Evolutionary conservation across 148 eudicot species (phyloP).

Genomic region (Vaccinium corymbosum): DNA sequence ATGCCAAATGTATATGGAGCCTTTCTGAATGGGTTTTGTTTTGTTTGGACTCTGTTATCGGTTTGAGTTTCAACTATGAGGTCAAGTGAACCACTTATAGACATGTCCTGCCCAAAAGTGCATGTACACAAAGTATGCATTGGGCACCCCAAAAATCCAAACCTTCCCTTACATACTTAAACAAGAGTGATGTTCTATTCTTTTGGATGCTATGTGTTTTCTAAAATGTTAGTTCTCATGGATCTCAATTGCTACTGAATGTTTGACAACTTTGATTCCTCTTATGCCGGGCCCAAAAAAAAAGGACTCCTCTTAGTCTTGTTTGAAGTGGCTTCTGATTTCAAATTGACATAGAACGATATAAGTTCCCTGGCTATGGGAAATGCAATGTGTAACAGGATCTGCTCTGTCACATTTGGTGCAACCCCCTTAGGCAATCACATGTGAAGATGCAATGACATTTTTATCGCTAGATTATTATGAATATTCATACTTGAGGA

Average conservation of each 20-base stretch:
- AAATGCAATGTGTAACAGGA: background rate
- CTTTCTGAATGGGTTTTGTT: background rate
- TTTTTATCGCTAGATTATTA: background rate
- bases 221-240: background rate
- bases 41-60: background rate
- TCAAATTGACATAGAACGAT: background rate
- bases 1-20: background rate
- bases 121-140: background rate
- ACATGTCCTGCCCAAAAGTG: background rate
- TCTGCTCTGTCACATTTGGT: background rate
- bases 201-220: background rate
- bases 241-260: background rate
- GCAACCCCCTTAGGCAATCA: background rate
- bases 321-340: background rate
- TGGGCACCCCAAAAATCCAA: background rate
- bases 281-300: too few species aligned
- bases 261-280: background rate
- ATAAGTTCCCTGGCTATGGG: background rate
- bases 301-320: background rate
- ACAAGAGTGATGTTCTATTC: background rate
- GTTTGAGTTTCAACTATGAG: slow-evolving; percentile 3
- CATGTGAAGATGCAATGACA: background rate
- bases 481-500: background rate
- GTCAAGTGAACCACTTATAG: background rate
- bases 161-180: background rate